Base-by-base conservation (phyloP, 2,329 filamentous ascomycete species). In the Nigrograna mackinnonii region DNA sequence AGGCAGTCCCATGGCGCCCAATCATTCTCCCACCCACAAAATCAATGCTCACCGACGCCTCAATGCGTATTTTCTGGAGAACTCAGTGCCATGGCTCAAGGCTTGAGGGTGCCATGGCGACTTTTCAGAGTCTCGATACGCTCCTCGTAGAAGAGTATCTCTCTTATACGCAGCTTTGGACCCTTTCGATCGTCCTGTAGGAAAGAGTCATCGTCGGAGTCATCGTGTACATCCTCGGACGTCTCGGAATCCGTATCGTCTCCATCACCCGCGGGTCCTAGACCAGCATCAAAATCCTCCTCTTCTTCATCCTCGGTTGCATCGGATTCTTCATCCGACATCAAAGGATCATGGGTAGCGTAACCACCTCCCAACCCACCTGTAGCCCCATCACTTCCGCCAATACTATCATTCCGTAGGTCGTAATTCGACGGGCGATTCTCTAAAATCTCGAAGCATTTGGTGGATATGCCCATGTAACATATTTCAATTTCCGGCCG, bases 141-240 rank as follows among this genome's bases (percentile, higher is more conserved):
- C 63, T 92, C 88, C 63, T 92, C 89, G 58, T 90, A 91, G 67
- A 90, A 92, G 49, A 91, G 68, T 50, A 94, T 92, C 72, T 92
- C 87, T 47, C 87, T 76, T 52, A 92, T 71, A 41, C 83, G 78
- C 46, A 91, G 76, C 49, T 77, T 77, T 21, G 69, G 63, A 5
- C 55, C 78, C 71, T 64, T 69, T 28, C 72, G 66, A 13, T 74
- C 69, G 16, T 77, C 77, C 24, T 77, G 75, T 50, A 73, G 61
- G 35, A 76, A 75, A 4, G 75, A 78, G 47, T 81, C 79, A 26
- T 76, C 73, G 31, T 75, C 73, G 7, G 75, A 74, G 32, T 76
- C 71, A 46, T 64, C 68, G 9, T 62, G 60, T 12, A 54, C 63
- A 2, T 72, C 71, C 12, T 71, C 70, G 18, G 60, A 64, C 14